phyloP scores from a whole-genome alignment of 208 protist genomes.

The Leishmania mexicana region DNA sequence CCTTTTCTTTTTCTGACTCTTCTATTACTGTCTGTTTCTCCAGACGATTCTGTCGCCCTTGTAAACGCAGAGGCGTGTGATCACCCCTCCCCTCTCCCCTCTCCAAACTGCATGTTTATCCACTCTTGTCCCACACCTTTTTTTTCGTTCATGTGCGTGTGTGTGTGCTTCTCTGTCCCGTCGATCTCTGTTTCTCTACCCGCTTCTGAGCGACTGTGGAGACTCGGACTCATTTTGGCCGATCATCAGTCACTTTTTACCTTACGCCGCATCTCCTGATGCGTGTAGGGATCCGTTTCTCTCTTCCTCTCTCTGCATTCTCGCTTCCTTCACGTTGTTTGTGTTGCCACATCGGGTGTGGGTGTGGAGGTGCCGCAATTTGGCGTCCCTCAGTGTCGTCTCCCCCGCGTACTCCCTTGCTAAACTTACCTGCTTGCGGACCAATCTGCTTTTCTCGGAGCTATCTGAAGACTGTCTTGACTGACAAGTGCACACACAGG shows the following conservation, averaged over 20 bases:
- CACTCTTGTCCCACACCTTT: too few species aligned
- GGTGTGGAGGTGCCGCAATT: not conserved
- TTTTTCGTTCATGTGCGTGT: not conserved
- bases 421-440: too few species aligned
- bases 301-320: not conserved
- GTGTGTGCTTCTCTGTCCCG: not conserved
- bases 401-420: not conserved
- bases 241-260: not conserved
- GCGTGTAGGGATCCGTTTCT: not conserved
- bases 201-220: not conserved
- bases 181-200: not conserved
- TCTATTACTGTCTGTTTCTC: not conserved
- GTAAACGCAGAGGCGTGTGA: not conserved
- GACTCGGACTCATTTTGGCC: not conserved
- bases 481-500: not conserved
- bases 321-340: not conserved
- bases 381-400: not conserved
- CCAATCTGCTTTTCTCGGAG: not conserved
- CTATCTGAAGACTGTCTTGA: not conserved
- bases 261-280: not conserved
- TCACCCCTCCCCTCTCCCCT: too few species aligned
- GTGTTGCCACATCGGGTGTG: not conserved
- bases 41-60: not conserved
- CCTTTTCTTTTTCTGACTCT: slow-evolving; percentile 2
- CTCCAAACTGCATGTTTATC: not conserved